These are phyloP conservation scores for Lactifluus subvellereus DNA, from an alignment of 768 basidiomycete species.

Conservation along the genomic window DNA sequence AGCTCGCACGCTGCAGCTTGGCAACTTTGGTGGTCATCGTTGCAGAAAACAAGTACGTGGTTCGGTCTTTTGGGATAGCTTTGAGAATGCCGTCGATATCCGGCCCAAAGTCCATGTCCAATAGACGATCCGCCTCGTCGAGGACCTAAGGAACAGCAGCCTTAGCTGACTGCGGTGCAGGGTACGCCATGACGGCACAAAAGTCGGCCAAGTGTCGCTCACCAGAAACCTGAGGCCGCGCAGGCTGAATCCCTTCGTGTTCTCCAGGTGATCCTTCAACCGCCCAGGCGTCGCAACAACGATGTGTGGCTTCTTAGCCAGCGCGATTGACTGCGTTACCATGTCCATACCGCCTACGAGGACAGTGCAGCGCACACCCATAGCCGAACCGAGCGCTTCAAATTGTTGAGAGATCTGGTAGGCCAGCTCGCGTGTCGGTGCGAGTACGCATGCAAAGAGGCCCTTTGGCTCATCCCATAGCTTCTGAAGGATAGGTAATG, in stretches of 20 bases:
- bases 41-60: constrained; percentile 94
- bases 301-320: constrained; percentile 92
- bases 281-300: constrained; percentile 95
- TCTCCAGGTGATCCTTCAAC: constrained; percentile 88
- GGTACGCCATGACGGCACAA: background rate
- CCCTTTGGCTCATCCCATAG: constrained; percentile 95
- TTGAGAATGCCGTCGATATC: constrained; percentile 96
- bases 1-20: constrained; percentile 89
- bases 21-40: constrained; percentile 99
- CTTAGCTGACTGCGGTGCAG: constrained; percentile 1
- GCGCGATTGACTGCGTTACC: constrained; percentile 83
- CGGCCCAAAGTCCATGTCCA: constrained; percentile 95
- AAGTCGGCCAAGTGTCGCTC: constrained; percentile 27
- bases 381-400: constrained; percentile 81
- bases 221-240: constrained; percentile 84
- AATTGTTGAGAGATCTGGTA: constrained; percentile 99
- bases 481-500: constrained; percentile 91
- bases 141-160: constrained; percentile 56
- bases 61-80: constrained; percentile 88
- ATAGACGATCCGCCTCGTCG: constrained; percentile 91
- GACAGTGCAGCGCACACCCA: constrained; percentile 87
- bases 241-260: constrained; percentile 94
- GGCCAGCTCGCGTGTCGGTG: constrained; percentile 97
- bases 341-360: constrained; percentile 96
- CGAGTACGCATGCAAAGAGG: constrained; percentile 87